Conservation (phyloP, 2,329 filamentous ascomycete genomes). For the Curvularia verruculosa region DNA sequence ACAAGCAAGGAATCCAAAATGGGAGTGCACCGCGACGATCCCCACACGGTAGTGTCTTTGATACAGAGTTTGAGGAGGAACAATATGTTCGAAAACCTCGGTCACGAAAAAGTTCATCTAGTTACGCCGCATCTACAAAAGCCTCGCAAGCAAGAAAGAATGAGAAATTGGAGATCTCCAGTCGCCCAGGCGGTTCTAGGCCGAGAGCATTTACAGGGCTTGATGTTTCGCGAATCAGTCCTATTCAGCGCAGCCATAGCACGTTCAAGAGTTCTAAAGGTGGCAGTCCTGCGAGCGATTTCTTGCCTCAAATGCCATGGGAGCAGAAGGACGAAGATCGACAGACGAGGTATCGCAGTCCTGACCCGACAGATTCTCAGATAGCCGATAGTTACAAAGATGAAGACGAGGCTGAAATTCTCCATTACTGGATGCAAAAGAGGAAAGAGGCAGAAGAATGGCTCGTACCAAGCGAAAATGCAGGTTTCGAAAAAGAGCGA, state of each 20-base stretch:
- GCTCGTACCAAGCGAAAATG: neutral
- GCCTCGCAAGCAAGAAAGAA: slow-evolving; percentile 13
- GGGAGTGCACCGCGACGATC: no score
- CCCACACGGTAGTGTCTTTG: no score
- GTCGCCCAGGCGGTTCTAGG: neutral
- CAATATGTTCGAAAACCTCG: neutral
- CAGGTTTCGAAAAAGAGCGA: neutral
- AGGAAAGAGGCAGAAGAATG: neutral
- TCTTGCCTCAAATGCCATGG: neutral
- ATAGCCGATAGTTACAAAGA: no score
- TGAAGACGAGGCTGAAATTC: neutral
- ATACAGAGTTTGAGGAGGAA: neutral
- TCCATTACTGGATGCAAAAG: neutral
- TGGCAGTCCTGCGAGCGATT: neutral
- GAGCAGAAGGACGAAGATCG: neutral
- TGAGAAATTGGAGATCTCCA: slow-evolving; percentile 8
- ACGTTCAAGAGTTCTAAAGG: neutral
- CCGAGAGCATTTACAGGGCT: neutral
- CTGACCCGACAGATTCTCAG: neutral
- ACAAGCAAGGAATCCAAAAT: neutral
- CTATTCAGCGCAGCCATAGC: neutral
- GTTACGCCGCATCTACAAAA: slow-evolving; percentile 7
- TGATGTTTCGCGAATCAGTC: neutral
- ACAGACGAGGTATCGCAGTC: no score
- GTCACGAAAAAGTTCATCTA: neutral